Conservation (phyloP, 345 rosid genomes). For the Erodium maritimum region DNA sequence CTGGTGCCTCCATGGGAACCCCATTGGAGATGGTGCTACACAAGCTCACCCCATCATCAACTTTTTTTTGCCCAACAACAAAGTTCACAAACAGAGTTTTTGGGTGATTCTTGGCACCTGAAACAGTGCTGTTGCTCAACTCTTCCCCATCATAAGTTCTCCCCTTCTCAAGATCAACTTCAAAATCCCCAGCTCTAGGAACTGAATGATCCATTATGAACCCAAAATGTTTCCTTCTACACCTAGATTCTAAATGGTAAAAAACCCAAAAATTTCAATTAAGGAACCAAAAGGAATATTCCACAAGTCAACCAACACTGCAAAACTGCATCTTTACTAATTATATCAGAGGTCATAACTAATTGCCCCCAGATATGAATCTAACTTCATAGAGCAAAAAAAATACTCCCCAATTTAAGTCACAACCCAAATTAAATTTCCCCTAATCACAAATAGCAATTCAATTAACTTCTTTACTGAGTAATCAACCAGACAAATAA, state of each 20-base stretch:
- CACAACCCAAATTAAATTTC: no score
- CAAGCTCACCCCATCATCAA: constrained; percentile 22
- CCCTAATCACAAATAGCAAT: not conserved
- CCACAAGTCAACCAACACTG: not conserved
- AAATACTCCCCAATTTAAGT: not conserved
- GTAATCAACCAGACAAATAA: not conserved
- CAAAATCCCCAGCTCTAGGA: constrained; percentile 26
- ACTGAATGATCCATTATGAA: constrained; percentile 24
- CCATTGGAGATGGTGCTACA: constrained; percentile 10
- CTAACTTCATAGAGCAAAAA: not conserved
- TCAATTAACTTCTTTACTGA: not conserved
- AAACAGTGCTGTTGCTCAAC: constrained; percentile 17
- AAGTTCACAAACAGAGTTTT: constrained; percentile 11
- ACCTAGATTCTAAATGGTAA: no score
- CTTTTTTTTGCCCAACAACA: constrained; percentile 16
- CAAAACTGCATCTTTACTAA: not conserved
- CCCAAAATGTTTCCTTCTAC: constrained; percentile 1
- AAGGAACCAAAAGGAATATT: no score
- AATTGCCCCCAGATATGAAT: not conserved
- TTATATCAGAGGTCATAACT: no score
- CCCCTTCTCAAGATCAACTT: constrained; percentile 68
- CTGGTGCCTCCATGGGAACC: constrained; percentile 18
- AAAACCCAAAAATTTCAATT: no score
- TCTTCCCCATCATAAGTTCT: constrained; percentile 19
- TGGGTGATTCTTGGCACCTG: constrained; percentile 16